Evolutionary conservation across 352 stramenopile species (phyloP).

Genomic region (Globisporangium ultimum): DNA sequence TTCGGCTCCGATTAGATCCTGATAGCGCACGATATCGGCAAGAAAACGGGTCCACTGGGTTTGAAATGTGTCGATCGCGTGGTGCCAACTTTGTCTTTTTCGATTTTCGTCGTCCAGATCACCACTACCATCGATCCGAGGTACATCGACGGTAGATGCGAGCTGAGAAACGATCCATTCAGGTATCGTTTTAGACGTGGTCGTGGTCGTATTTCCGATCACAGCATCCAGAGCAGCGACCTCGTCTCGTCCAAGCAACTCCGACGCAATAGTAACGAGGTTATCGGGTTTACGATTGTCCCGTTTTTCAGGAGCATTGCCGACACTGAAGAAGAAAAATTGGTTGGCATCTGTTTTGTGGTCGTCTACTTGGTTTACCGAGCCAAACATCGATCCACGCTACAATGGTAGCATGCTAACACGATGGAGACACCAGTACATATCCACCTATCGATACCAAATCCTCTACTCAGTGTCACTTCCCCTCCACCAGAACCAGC

Average conservation of each 20-base stretch:
- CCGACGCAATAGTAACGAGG: slow-evolving; percentile 1
- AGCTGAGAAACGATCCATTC: slow-evolving; percentile 33
- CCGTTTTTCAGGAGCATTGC: background rate
- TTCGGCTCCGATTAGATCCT: slow-evolving; percentile 35
- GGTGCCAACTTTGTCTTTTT: slow-evolving; percentile 1
- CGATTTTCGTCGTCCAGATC: background rate
- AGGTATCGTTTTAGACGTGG: slow-evolving; percentile 22
- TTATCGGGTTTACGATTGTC: background rate
- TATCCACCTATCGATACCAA: no score
- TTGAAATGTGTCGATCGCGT: slow-evolving; percentile 25
- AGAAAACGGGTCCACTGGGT: slow-evolving; percentile 25
- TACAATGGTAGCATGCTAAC: no score
- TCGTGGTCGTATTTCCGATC: background rate
- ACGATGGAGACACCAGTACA: no score
- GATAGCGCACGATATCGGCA: slow-evolving; percentile 21
- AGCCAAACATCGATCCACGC: no score
- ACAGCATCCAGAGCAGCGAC: slow-evolving; percentile 4
- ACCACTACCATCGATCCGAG: background rate
- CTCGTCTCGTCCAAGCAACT: slow-evolving; percentile 7
- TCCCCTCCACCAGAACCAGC: no score
- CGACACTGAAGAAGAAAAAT: slow-evolving; percentile 21
- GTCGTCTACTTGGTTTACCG: slow-evolving; percentile 16
- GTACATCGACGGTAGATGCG: slow-evolving; percentile 1
- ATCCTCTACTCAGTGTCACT: no score
- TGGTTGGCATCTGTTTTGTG: slow-evolving; percentile 17